These are phyloP conservation scores for Termitomyces sp. DNA, from an alignment of 768 basidiomycete genomes.

Conservation along the genomic window DNA sequence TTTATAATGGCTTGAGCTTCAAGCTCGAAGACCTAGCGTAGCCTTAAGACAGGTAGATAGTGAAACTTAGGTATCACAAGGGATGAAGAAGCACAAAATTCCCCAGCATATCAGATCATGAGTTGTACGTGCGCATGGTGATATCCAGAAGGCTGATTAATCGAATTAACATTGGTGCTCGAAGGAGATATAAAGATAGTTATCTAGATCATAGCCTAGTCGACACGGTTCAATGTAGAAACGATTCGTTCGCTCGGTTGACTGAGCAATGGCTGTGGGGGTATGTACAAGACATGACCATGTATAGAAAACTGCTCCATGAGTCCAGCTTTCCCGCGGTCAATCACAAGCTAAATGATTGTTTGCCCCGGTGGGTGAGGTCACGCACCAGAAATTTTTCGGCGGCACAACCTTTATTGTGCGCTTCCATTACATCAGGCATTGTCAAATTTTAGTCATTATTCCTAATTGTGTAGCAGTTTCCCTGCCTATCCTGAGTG, in stretches of 20 bases:
- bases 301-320: too few species aligned
- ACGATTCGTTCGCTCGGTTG: not conserved
- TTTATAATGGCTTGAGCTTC: too few species aligned
- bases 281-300: too few species aligned
- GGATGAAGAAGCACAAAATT: not conserved
- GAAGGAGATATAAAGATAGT: not conserved
- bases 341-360: too few species aligned
- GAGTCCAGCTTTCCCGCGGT: too few species aligned
- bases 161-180: not conserved
- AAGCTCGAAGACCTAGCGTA: not conserved
- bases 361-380: too few species aligned
- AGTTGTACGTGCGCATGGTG: not conserved
- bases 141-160: not conserved
- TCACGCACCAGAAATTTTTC: too few species aligned
- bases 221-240: not conserved
- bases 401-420: too few species aligned
- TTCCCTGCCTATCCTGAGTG: too few species aligned
- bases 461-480: too few species aligned
- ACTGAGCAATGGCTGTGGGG: not conserved
- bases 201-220: not conserved
- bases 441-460: too few species aligned
- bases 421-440: too few species aligned
- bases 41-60: not conserved
- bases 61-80: not conserved
- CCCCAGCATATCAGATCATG: not conserved